Evolutionary conservation across 441 rosid species (phyloP).

Genomic region (Pelargonium cotyledonis): DNA sequence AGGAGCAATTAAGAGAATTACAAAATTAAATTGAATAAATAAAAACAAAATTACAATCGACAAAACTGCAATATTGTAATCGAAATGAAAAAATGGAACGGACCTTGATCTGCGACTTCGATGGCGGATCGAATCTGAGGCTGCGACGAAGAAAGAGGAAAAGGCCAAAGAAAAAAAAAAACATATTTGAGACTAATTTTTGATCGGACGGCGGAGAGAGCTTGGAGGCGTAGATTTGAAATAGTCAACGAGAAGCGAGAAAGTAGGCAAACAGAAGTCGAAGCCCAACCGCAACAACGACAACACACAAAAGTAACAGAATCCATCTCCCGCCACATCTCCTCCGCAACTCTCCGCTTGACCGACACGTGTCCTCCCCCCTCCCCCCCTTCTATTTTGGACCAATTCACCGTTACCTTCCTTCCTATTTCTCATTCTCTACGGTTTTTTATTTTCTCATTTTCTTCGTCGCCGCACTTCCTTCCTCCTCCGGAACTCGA

Average conservation of each 20-base stretch:
- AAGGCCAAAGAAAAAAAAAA: too few relatives aligned
- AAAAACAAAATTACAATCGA: neutral
- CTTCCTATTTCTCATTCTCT: neutral
- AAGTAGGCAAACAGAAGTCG: too few relatives aligned
- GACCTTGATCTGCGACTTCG: slow-evolving; percentile 41
- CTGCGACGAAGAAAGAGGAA: too few relatives aligned
- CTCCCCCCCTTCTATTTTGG: neutral
- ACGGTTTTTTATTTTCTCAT: neutral
- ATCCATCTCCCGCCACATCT: neutral
- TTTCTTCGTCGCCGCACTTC: neutral
- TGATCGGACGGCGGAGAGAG: too few relatives aligned
- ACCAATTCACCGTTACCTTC: neutral
- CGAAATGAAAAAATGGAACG: neutral
- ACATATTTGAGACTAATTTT: too few relatives aligned
- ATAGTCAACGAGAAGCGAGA: too few relatives aligned
- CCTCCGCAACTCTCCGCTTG: neutral
- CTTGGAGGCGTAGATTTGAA: too few relatives aligned
- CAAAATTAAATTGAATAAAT: slow-evolving; percentile 33
- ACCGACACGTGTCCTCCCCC: neutral
- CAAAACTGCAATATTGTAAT: neutral
- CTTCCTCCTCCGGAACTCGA: neutral
- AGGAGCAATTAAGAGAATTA: slow-evolving; percentile 46
- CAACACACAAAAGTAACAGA: neutral
- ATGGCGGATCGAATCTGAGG: slow-evolving; percentile 57
- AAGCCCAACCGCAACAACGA: too few relatives aligned